Evolutionary conservation across 2,329 filamentous ascomycete species (phyloP).

Genomic region (Triangularia verruculosa): DNA sequence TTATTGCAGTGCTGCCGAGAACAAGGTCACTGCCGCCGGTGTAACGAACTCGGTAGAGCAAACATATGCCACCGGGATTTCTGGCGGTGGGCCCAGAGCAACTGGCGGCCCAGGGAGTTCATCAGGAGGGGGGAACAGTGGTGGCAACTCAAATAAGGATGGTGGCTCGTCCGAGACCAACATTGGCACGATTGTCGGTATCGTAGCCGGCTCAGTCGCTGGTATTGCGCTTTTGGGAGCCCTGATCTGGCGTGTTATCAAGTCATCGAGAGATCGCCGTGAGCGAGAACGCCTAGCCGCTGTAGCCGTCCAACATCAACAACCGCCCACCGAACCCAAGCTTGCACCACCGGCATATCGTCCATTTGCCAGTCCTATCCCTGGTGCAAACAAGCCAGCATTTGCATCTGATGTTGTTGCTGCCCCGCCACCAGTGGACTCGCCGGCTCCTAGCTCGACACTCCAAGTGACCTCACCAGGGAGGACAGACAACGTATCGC

Average conservation of each 20-base stretch:
- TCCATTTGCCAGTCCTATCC: background rate
- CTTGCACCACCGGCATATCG: background rate
- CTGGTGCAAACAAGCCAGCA: conserved; percentile 27
- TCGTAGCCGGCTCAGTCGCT: conserved; percentile 34
- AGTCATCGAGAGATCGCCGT: conserved; percentile 27
- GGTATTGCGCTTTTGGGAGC: conserved; percentile 33
- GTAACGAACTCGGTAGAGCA: conserved; percentile 40
- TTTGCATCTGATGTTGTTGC: conserved; percentile 19
- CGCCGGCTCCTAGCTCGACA: conserved; percentile 30
- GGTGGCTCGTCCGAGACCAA: conserved; percentile 18
- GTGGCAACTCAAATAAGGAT: conserved; percentile 15
- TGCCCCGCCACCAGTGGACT: conserved; percentile 27
- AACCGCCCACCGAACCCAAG: background rate
- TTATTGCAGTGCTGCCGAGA: conserved; percentile 51
- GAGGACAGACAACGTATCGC: conserved; percentile 28
- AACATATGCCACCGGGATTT: conserved; percentile 20
- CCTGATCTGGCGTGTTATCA: conserved; percentile 38
- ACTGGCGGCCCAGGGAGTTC: conserved; percentile 4
- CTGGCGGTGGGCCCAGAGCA: background rate
- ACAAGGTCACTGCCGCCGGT: conserved; percentile 38
- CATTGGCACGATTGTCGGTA: conserved; percentile 36
- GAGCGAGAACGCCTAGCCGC: conserved; percentile 7
- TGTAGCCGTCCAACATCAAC: background rate
- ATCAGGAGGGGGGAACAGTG: conserved; percentile 16
- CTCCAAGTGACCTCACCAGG: conserved; percentile 24